Conservation (phyloP, 192 early-diverging fungal species). For the Geranomyces michiganensis region DNA sequence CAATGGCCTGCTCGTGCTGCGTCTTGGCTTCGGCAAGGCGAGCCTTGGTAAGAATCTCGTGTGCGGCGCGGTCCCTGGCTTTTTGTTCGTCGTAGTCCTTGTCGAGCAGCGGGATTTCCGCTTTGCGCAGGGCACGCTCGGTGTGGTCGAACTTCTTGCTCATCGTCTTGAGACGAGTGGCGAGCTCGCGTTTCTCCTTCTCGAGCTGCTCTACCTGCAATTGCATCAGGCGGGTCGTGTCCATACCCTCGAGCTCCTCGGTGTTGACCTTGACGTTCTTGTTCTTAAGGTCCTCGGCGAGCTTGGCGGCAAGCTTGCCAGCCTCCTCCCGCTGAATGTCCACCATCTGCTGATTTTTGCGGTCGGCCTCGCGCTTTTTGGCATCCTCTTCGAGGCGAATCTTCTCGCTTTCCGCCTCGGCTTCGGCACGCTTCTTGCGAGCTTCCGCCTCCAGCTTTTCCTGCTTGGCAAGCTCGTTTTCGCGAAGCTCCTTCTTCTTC, state of each 20-base stretch:
- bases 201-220: conserved; percentile 89
- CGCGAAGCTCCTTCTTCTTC: conserved; percentile 82
- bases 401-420: conserved; percentile 83
- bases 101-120: conserved; percentile 86
- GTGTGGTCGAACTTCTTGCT: conserved; percentile 85
- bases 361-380: conserved; percentile 80
- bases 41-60: conserved; percentile 73
- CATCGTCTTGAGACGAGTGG: conserved; percentile 71
- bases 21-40: conserved; percentile 64
- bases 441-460: conserved; percentile 45
- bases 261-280: conserved; percentile 57
- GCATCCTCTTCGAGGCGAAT: conserved; percentile 82
- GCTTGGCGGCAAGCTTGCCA: conserved; percentile 77
- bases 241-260: conserved; percentile 77
- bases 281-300: conserved; percentile 53
- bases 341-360: conserved; percentile 71
- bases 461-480: conserved; percentile 41
- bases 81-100: conserved; percentile 92
- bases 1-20: conserved; percentile 73
- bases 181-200: conserved; percentile 82
- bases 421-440: conserved; percentile 60
- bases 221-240: conserved; percentile 76
- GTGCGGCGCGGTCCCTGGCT: conserved; percentile 75
- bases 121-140: conserved; percentile 90
- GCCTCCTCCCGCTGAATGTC: conserved; percentile 84